Evolutionary conservation across 768 basidiomycete genomes (phyloP), one percentile per base, ranked within the genome.

Genomic region (Boletus vinaceobasis): DNA sequence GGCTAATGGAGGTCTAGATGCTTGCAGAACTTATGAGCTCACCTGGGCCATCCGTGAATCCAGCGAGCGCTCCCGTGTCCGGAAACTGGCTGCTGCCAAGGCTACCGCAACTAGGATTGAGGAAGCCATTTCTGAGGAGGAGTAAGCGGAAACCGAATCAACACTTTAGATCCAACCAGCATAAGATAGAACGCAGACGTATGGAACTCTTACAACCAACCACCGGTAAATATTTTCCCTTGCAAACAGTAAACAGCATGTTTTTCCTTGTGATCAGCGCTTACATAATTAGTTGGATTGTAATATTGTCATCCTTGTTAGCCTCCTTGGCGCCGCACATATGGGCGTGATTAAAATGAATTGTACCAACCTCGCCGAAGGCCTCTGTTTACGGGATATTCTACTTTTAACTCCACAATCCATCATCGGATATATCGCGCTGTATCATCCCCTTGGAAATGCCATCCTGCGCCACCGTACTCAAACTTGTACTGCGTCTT

Each of bases 1-100:
- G 37, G 43, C 51, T 35, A 13, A 60, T 14, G 60, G 37, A 31
- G 11, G 17, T 59, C 2, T 56, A 90, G 90, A 93, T 72, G 93
- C 93, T 40, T 87, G 86, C 63, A 85, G 81, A 73, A 88, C 93
- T 7, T 96, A 96, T 62, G 86, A 95, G 69, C 78, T 96, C 57
- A 95, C 93, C 23, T 96, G 93, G 93, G 91, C 93, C 29, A 95
- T 96, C 68, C 86, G 93, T 45, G 77, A 82, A 58, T 87, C 90
- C 32, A 83, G 83, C 60, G 90, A 93, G 67, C 79, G 77, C 47
- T 84, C 84, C 56, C 83, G 83, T 32, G 76, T 70, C 14, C 73
- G 71, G 23, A 82, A 71, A 57, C 62, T 77, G 40, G 74, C 75
- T 59, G 70, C 73, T 15, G 68, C 70, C 54, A 67, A 57, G 46